Conservation (phyloP, 163 green algal genomes). For the Prototheca cutis region DNA sequence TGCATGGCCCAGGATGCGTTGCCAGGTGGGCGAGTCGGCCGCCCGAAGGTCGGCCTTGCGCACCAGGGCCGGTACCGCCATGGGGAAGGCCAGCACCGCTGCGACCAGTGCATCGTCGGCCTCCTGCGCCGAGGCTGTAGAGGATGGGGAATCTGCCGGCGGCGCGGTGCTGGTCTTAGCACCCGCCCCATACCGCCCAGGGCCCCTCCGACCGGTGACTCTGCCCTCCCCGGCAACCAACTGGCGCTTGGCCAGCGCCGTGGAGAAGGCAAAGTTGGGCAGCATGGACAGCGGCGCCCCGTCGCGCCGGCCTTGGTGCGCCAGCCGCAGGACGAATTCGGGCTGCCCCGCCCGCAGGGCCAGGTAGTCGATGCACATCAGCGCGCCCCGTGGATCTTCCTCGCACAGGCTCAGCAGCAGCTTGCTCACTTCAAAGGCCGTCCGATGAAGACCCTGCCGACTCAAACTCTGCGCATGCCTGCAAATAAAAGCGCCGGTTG, state of each 20-base stretch:
- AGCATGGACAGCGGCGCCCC: slow-evolving; percentile 47
- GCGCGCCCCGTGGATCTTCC: slow-evolving; percentile 67
- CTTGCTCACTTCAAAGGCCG: slow-evolving; percentile 85
- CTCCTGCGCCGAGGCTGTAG: no score
- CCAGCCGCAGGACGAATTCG: slow-evolving; percentile 39
- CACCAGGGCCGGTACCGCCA: slow-evolving; percentile 60
- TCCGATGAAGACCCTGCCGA: slow-evolving; percentile 75
- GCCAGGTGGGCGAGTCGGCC: slow-evolving; percentile 48
- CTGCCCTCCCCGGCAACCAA: not conserved
- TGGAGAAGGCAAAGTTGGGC: slow-evolving; percentile 71
- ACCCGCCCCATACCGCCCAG: no score
- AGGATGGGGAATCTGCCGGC: no score
- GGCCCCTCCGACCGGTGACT: no score
- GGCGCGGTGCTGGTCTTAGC: no score
- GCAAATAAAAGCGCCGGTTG: no score
- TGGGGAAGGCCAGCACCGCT: slow-evolving; percentile 73
- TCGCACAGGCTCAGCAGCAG: slow-evolving; percentile 77
- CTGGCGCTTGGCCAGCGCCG: slow-evolving; percentile 48
- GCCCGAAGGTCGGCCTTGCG: slow-evolving; percentile 30
- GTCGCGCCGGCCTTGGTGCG: slow-evolving; percentile 37
- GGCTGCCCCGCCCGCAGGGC: slow-evolving; percentile 57
- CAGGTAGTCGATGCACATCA: slow-evolving; percentile 76
- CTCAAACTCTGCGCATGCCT: slow-evolving; percentile 48
- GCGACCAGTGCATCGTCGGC: slow-evolving; percentile 49
- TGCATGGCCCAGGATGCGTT: slow-evolving; percentile 35